Percentiles rank a stretch among this genome's conserved stretches.
phyloP scores from a whole-genome alignment of 1,284 basidiomycete genomes.

The Rhizoctonia solani region DNA sequence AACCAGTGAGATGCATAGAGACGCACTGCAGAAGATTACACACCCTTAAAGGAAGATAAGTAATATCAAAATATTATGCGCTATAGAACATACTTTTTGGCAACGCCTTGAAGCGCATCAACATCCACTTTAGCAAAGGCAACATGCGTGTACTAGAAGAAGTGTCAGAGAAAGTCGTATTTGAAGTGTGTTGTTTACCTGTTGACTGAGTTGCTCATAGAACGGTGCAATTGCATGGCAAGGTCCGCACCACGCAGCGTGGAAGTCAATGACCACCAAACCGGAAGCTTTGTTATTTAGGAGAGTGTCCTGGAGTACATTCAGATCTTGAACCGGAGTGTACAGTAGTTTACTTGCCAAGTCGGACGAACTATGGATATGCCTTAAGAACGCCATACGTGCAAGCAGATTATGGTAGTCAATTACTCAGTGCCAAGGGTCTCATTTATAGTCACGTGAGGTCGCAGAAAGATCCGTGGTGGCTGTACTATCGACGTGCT shows the following conservation, averaged over 20 bases:
- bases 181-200: conserved; percentile 26
- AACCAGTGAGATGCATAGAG: not conserved
- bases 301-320: conserved; percentile 6
- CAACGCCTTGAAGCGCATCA: conserved; percentile 43
- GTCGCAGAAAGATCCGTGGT: not conserved
- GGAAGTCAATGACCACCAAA: conserved; percentile 44
- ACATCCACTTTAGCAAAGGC: conserved; percentile 47
- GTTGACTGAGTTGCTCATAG: conserved; percentile 38
- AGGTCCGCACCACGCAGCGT: conserved; percentile 44
- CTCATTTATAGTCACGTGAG: conserved; percentile 3
- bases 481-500: not conserved
- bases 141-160: conserved; percentile 38
- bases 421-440: not conserved
- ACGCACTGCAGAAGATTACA: no score
- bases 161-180: not conserved
- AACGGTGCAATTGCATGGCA: conserved; percentile 41
- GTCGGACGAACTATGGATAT: conserved; percentile 7
- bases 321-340: not conserved
- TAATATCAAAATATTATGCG: not conserved
- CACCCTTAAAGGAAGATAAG: not conserved
- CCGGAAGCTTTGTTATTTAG: conserved; percentile 30
- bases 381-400: conserved; percentile 20
- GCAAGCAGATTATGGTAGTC: not conserved
- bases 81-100: conserved; percentile 42
- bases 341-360: not conserved